phyloP scores from a whole-genome alignment of 768 basidiomycete species.

The Lactifluus subvellereus region DNA sequence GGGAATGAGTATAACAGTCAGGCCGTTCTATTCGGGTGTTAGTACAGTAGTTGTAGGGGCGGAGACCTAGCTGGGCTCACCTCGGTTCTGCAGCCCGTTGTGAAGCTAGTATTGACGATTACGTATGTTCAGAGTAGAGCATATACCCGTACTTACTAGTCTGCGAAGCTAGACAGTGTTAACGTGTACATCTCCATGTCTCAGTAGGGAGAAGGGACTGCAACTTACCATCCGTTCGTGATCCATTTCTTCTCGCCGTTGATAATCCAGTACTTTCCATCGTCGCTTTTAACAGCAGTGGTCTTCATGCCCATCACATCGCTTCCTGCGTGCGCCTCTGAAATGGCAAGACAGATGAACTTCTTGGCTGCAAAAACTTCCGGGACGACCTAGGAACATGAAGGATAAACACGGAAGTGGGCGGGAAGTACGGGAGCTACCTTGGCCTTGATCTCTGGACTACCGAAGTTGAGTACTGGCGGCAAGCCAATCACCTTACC shows the following conservation, averaged over 20 bases:
- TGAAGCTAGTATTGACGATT: conserved; percentile 40
- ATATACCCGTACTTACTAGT: conserved; percentile 32
- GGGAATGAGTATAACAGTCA: conserved; percentile 86
- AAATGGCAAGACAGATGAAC: conserved; percentile 82
- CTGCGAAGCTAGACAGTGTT: conserved; percentile 29
- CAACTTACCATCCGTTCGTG: conserved; percentile 59
- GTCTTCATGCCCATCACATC: conserved; percentile 82
- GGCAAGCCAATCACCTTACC: conserved; percentile 82
- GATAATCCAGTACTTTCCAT: conserved; percentile 80
- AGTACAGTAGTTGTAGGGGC: conserved; percentile 31
- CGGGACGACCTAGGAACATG: conserved; percentile 38
- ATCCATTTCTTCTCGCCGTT: conserved; percentile 88
- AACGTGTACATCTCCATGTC: not conserved
- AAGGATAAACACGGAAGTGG: not conserved
- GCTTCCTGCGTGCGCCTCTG: conserved; percentile 82
- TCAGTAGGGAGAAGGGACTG: not conserved
- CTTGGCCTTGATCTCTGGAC: conserved; percentile 50
- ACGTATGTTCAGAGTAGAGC: not conserved
- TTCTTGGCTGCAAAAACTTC: conserved; percentile 73
- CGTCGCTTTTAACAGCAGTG: conserved; percentile 71
- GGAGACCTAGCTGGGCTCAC: conserved; percentile 27
- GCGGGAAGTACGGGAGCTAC: conserved; percentile 13
- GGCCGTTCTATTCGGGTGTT: conserved; percentile 38
- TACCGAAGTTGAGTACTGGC: conserved; percentile 80
- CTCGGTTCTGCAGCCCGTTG: conserved; percentile 66